phyloP scores from a whole-genome alignment of 805 yeast species.

The Pichia pseudocactophila region DNA sequence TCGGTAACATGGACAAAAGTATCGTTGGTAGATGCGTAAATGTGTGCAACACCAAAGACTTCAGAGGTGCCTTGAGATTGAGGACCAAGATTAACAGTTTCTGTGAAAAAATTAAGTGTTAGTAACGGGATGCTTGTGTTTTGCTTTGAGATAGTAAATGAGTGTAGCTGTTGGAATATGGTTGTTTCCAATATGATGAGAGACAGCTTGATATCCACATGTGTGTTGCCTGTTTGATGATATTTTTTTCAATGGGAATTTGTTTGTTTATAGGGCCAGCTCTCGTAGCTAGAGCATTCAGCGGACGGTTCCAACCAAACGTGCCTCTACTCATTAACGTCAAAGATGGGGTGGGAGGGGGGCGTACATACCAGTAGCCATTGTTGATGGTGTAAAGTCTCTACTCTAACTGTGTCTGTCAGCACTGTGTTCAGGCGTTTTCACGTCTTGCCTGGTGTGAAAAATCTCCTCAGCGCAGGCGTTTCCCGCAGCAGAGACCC shows the following conservation, averaged over 20 bases:
- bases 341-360: neutral
- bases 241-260: too few relatives aligned
- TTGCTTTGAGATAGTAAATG: too few relatives aligned
- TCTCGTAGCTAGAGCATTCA: too few relatives aligned
- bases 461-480: conserved; percentile 1
- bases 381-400: conserved; percentile 13
- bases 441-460: neutral
- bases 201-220: too few relatives aligned
- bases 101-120: conserved; percentile 19
- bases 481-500: neutral
- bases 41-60: conserved; percentile 99
- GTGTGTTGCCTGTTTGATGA: too few relatives aligned
- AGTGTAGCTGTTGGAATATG: too few relatives aligned
- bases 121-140: too few relatives aligned
- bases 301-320: too few relatives aligned
- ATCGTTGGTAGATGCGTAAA: conserved; percentile 99
- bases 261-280: too few relatives aligned
- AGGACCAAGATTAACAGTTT: conserved; percentile 64
- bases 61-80: conserved; percentile 96
- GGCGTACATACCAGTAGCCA: conserved; percentile 24
- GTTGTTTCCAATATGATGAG: too few relatives aligned
- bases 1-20: conserved; percentile 99
- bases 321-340: neutral
- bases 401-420: neutral
- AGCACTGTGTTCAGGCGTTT: neutral